A percentile compares a stretch with the other conserved stretches of the same genome.
Evolutionary conservation across 2,329 filamentous ascomycete genomes (phyloP).

Genomic region (Pestalotiopsis sp.): DNA sequence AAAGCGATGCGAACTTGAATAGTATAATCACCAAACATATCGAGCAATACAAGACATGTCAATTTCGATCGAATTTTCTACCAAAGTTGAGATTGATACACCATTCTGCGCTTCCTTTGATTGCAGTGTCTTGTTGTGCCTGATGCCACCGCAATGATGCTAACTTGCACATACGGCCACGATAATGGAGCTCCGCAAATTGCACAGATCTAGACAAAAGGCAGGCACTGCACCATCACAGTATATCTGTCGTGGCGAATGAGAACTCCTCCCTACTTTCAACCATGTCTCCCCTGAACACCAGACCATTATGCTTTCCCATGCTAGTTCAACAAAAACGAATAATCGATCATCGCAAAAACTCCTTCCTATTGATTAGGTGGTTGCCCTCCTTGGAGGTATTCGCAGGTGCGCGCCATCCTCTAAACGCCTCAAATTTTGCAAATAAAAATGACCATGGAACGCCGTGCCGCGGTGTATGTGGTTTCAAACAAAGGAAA

Average conservation of each 20-base stretch:
- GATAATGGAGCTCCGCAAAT: neutral
- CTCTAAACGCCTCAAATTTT: slow-evolving; percentile 12
- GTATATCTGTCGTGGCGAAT: neutral
- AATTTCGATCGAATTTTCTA: neutral
- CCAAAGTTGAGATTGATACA: slow-evolving; percentile 6
- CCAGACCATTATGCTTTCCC: slow-evolving; percentile 7
- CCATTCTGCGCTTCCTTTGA: neutral
- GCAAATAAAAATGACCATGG: slow-evolving; percentile 1
- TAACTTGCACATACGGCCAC: neutral
- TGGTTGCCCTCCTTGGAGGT: slow-evolving; percentile 1
- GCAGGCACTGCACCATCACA: neutral
- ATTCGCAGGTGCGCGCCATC: slow-evolving; percentile 2
- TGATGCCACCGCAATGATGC: neutral
- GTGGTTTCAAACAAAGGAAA: slow-evolving; percentile 8
- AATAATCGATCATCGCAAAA: slow-evolving; percentile 1
- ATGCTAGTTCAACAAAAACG: slow-evolving; percentile 7
- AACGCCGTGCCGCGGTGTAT: slow-evolving; percentile 5
- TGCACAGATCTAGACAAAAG: neutral
- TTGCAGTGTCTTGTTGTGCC: neutral
- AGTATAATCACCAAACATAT: neutral
- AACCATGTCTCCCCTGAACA: slow-evolving; percentile 1
- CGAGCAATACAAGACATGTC: neutral
- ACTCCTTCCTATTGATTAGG: slow-evolving; percentile 13
- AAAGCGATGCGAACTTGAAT: neutral
- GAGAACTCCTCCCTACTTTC: neutral